Conservation (phyloP, 2,329 filamentous ascomycete genomes). For the Botrytis aclada region DNA sequence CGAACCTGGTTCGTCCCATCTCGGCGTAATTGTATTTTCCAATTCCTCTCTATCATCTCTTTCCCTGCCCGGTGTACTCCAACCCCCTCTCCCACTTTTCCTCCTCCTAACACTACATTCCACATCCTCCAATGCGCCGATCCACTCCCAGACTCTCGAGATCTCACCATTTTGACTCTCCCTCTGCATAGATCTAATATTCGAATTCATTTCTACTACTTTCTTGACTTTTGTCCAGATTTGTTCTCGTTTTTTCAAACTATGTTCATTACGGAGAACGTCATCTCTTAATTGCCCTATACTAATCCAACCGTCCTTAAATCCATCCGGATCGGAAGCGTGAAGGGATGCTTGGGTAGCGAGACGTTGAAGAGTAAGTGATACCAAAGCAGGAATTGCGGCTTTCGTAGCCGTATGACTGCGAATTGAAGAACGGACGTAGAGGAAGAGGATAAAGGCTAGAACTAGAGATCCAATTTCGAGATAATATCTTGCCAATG, state of each 20-base stretch:
- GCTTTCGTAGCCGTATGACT: slow-evolving; percentile 63
- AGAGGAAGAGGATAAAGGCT: slow-evolving; percentile 51
- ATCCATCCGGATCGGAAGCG: slow-evolving; percentile 57
- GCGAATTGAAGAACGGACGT: slow-evolving; percentile 62
- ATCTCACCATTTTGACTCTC: slow-evolving; percentile 64
- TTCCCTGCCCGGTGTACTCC: slow-evolving; percentile 29
- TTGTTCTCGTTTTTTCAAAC: slow-evolving; percentile 68
- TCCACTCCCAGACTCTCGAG: slow-evolving; percentile 68
- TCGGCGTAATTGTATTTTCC: slow-evolving; percentile 22
- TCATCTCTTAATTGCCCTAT: slow-evolving; percentile 90
- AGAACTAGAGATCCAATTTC: slow-evolving; percentile 66
- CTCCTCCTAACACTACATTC: slow-evolving; percentile 43
- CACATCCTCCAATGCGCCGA: slow-evolving; percentile 51
- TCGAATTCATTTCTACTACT: slow-evolving; percentile 91
- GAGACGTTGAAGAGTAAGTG: slow-evolving; percentile 78
- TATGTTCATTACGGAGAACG: slow-evolving; percentile 78
- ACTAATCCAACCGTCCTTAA: slow-evolving; percentile 76
- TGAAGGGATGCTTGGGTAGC: slow-evolving; percentile 82
- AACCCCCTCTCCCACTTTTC: slow-evolving; percentile 47
- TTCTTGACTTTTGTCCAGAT: slow-evolving; percentile 80
- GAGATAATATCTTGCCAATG: slow-evolving; percentile 84
- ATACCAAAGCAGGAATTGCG: slow-evolving; percentile 74
- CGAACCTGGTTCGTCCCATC: slow-evolving; percentile 34
- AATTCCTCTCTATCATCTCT: not conserved
- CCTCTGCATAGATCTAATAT: slow-evolving; percentile 74